Base-by-base conservation (phyloP, 2,329 filamentous ascomycete genomes). In the Talaromyces albobiverticillius region DNA sequence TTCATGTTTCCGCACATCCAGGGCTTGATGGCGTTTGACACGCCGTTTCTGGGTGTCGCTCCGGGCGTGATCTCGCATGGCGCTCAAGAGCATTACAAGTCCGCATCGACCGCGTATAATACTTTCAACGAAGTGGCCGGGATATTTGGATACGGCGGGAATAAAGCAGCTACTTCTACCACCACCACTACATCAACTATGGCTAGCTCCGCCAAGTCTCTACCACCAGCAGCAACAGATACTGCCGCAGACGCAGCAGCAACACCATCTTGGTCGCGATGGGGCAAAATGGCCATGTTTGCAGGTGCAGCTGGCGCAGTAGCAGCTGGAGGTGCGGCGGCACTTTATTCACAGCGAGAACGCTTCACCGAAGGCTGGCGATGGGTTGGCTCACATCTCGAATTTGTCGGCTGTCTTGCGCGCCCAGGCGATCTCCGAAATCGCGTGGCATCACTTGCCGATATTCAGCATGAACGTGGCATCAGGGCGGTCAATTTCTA, bases 1-100 rank as follows among this genome's bases (percentile, higher is more conserved):
- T 84, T 95, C 68, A 93, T 96, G 87, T 97, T 97, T 69, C 93
- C 93, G 1, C 93, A 91, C 70, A 85, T 97, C 60, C 88, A 93
- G 71, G 93, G 89, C 61, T 83, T 97, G 23, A 81, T 97, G 46
- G 90, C 92, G 48, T 96, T 96, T 68, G 93, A 97, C 73, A 99
- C 94, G 1, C 94, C 94, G 1, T 99, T 89, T 51, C 68, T 81
- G 36, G 79, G 79, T 5, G 77, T 79, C 56, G 74, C 78, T 2
- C 76, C 75, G 2, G 73, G 74, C 2, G 77, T 80, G 34, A 69
- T 78, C 14, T 78, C 78, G 7, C 76, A 80, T 59, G 74, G 76
- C 1, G 92, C 93, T 5, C 91, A 97, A 76, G 86, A 83, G 40
- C 90, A 96, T 64, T 93, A 93, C 73, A 87, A 86, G 57, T 86